phyloP scores from a whole-genome alignment of 2,329 filamentous ascomycete genomes.

The Penicillium sp. region DNA sequence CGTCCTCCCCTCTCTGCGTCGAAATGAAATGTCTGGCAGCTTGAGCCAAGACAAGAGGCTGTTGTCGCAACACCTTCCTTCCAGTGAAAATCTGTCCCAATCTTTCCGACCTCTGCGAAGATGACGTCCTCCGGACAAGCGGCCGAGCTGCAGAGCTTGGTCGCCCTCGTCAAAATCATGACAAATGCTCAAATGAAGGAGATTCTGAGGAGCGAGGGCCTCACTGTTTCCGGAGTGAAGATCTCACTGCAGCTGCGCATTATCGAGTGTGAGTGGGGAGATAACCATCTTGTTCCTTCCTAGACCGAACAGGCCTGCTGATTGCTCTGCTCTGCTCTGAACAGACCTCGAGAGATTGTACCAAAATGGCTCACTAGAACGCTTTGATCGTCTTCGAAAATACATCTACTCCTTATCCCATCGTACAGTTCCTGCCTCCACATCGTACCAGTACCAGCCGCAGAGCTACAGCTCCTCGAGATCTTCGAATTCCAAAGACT shows the following conservation, averaged over 20 bases:
- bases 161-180: slow-evolving; percentile 50
- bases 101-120: slow-evolving; percentile 9
- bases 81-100: not conserved
- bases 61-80: not conserved
- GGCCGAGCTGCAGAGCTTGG: slow-evolving; percentile 39
- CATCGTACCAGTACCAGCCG: slow-evolving; percentile 24
- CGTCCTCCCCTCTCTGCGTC: not conserved
- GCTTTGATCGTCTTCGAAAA: slow-evolving; percentile 30
- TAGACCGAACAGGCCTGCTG: not conserved
- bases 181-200: slow-evolving; percentile 67
- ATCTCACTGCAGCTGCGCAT: slow-evolving; percentile 75
- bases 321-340: not conserved
- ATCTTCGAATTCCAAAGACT: slow-evolving; percentile 24
- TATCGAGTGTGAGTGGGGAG: slow-evolving; percentile 62
- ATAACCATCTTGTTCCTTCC: slow-evolving; percentile 2
- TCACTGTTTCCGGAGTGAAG: slow-evolving; percentile 81
- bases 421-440: slow-evolving; percentile 25
- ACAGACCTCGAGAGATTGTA: slow-evolving; percentile 27
- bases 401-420: slow-evolving; percentile 29
- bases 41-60: not conserved
- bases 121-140: slow-evolving; percentile 38
- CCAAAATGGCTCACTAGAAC: slow-evolving; percentile 21
- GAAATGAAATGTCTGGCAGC: slow-evolving; percentile 7
- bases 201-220: slow-evolving; percentile 69
- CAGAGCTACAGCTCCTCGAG: slow-evolving; percentile 20